Evolutionary conservation across 1,284 basidiomycete genomes (phyloP), one percentile per base, ranked within the genome.

Genomic region (Gymnopus androsaceus): DNA sequence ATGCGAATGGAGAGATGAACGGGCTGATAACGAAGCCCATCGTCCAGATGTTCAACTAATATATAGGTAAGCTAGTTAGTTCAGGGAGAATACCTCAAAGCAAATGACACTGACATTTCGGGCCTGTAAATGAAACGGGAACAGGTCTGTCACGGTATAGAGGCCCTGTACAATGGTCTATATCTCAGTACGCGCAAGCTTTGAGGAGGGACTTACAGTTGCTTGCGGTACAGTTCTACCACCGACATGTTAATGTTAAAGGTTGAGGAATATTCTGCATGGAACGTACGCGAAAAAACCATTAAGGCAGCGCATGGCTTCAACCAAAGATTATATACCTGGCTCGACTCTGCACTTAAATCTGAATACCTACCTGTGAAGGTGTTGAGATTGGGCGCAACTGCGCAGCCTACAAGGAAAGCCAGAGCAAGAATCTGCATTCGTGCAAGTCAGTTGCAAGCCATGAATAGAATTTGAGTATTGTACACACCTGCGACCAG

Each of bases 41-140:
- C 1, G 87, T 86, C 87, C 87, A 88, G 49, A 87, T 65, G 60
- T 87, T 89, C 25, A 90, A 74, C 79, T 85, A 45, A 8, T 23
- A 34, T 21, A 11, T 21, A n/a, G n/a, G n/a, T n/a, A n/a, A n/a
- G n/a, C n/a, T n/a, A n/a, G n/a, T n/a, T n/a, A n/a, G n/a, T n/a
- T n/a, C n/a, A n/a, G n/a, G n/a, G n/a, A n/a, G n/a, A n/a, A n/a
- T n/a, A 4, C 1, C 17, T 4, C 21, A n/a, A 27, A 12, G 23
- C 59, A 86, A n/a, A n/a, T 4, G 12, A 23, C 6, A n/a, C 21
- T 19, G 31, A 80, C 83, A 77, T 87, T 89, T 37, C 86, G 79
- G 25, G 88, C 87, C 66, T 90, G 88, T 21, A 87, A 70, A 61
- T 90, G 87, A 75, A 90, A 90, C 1, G 88, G 87, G 67, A 81